Percentiles rank a stretch among this genome's conserved stretches.
These are phyloP conservation scores for Saccharomyces mikatae DNA, from an alignment of 805 yeast species.

Conservation along the genomic window DNA sequence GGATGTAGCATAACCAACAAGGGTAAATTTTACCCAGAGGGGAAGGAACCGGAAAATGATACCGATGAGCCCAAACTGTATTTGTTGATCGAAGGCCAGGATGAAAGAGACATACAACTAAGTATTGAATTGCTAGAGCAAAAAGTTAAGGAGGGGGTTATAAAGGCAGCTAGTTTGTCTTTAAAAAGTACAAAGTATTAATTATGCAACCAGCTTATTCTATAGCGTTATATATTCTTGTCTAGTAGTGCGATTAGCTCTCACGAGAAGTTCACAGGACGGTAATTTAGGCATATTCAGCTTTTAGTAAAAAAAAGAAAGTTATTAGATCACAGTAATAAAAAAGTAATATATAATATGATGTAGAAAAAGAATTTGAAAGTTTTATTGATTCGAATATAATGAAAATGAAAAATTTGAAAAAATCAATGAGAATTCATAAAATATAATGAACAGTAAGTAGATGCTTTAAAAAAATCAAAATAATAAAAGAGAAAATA, in stretches of 20 bases:
- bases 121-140: constrained; percentile 54
- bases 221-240: constrained; percentile 17
- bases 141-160: constrained; percentile 49
- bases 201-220: constrained; percentile 4
- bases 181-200: constrained; percentile 43
- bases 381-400: constrained; percentile 1
- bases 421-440: background rate
- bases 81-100: constrained; percentile 67
- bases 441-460: background rate
- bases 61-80: constrained; percentile 68
- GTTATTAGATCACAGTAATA: background rate
- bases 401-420: background rate
- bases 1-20: constrained; percentile 71
- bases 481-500: background rate
- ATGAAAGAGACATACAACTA: constrained; percentile 46
- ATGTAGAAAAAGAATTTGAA: background rate
- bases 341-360: background rate
- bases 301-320: background rate
- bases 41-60: constrained; percentile 43
- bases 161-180: constrained; percentile 40
- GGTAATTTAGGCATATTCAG: background rate
- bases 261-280: background rate
- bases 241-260: background rate
- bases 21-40: constrained; percentile 67
- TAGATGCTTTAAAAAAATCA: background rate